Evolutionary conservation across 2,329 filamentous ascomycete species (phyloP).

Genomic region (Aspergillus sclerotialis): DNA sequence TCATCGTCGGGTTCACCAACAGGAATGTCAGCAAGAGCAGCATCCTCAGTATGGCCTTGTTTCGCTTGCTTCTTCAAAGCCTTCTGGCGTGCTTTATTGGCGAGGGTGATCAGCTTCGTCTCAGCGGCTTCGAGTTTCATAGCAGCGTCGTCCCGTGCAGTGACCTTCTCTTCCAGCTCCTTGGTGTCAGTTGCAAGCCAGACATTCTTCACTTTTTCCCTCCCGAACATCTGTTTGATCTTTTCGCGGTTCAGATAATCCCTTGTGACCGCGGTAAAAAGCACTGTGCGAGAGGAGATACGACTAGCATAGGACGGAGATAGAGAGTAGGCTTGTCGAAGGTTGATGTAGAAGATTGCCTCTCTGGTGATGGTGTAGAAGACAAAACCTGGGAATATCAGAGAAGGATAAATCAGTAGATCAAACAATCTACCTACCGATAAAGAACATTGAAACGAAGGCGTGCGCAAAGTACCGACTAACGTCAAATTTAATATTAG

Average conservation of each 20-base stretch:
- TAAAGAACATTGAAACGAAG: constrained; percentile 75
- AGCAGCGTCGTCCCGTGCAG: constrained; percentile 72
- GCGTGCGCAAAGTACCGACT: constrained; percentile 74
- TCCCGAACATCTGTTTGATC: constrained; percentile 71
- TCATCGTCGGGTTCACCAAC: constrained; percentile 55
- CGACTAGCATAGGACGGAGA: constrained; percentile 77
- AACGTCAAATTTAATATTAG: constrained; percentile 59
- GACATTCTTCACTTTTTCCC: constrained; percentile 68
- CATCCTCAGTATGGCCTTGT: constrained; percentile 33
- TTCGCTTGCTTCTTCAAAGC: constrained; percentile 59
- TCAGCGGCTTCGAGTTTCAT: constrained; percentile 81
- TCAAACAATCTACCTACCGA: constrained; percentile 38
- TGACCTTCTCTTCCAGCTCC: constrained; percentile 71
- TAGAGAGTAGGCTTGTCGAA: constrained; percentile 85
- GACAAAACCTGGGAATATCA: constrained; percentile 55
- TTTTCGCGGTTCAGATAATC: constrained; percentile 70
- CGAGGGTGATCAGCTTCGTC: constrained; percentile 72
- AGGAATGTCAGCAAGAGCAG: constrained; percentile 30
- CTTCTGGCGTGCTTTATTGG: constrained; percentile 66
- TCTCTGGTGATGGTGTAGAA: constrained; percentile 85
- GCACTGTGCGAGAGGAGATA: constrained; percentile 81
- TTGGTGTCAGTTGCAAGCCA: constrained; percentile 77
- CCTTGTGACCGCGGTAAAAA: constrained; percentile 78
- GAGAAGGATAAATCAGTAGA: not conserved
- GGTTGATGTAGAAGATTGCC: constrained; percentile 82